Base-by-base conservation (phyloP, 2,329 filamentous ascomycete genomes). In the Chalaropsis ovoidea region DNA sequence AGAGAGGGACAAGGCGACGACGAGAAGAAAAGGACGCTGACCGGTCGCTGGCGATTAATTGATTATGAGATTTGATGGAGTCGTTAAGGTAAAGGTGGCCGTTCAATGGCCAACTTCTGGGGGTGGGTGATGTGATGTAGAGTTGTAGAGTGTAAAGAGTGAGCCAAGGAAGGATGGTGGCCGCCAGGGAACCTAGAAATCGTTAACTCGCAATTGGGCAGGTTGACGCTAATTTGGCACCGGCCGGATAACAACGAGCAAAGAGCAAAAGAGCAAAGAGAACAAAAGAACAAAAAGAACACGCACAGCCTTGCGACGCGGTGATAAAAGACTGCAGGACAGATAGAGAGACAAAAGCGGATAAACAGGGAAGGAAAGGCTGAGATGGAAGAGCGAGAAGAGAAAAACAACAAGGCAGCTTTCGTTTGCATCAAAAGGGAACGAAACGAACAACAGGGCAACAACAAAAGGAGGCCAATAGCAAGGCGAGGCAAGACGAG, bases 71-170 rank as follows among this genome's bases (percentile, higher is more conserved):
- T 35, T 49, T 24, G 49, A 49, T 35, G 24, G 10, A 61, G 19
- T 41, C 39, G 47, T 61, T 39, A 52, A 62, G 41, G 49, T 45
- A 42, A 52, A 56, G 49, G 58, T 63, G 66, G 63, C 66, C 63
- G 61, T 45, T 63, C 61, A 67, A 65, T 67, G 66, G 66, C 66
- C 47, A 60, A 41, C 49, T 56, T 35, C 41, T 42, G 39, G 15
- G 47, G 56, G 31, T 3, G 45, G 54, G 54, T 27, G 35, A 31
- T 13, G 31, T 39, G 15, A 56, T 35, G n/a, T 17, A 39, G 31
- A 22, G 64, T 52, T 52, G 47, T 52, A 52, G 49, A 39, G 41
- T 42, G 47, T 62, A 24, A 54, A 62, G 61, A 63, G 31, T 45
- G 65, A 58, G 27, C 61, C 19, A 49, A 56, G 52, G 27, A 58